These are phyloP conservation scores for Porphyridium purpureum DNA, from an alignment of 23 red algal genomes.

Conservation along the genomic window DNA sequence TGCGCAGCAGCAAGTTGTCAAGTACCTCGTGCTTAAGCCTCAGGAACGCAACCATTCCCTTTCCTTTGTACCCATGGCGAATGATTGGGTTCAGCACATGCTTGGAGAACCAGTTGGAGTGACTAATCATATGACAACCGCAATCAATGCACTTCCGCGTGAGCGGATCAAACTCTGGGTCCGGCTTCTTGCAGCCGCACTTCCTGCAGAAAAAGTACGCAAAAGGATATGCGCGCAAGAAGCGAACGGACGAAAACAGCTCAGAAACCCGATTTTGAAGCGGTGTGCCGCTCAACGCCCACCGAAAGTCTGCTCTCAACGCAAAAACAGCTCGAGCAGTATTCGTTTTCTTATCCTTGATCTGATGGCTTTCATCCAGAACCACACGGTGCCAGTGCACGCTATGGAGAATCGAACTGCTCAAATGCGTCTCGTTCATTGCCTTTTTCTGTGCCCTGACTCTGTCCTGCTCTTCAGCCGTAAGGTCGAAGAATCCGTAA, in stretches of 20 bases:
- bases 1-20: neutral
- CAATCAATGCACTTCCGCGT: neutral
- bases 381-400: conserved; percentile 7
- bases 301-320: conserved; percentile 6
- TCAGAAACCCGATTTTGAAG: conserved; percentile 24
- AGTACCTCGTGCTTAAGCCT: neutral
- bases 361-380: conserved; percentile 22
- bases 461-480: neutral
- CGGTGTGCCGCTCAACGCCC: conserved; percentile 32
- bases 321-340: conserved; percentile 8
- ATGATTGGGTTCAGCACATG: neutral
- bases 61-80: neutral
- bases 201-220: neutral
- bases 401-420: neutral
- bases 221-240: conserved; percentile 12
- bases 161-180: neutral
- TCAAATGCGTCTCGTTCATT: neutral
- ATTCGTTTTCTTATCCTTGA: conserved; percentile 15
- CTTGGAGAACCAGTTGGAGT: neutral
- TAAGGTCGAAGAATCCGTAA: neutral
- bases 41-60: neutral
- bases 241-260: conserved; percentile 16
- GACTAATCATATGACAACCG: neutral
- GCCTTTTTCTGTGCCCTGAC: neutral
- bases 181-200: neutral